Evolutionary conservation across 75 land plant species (phyloP).

Genomic region (Ceratopteris richardii): DNA sequence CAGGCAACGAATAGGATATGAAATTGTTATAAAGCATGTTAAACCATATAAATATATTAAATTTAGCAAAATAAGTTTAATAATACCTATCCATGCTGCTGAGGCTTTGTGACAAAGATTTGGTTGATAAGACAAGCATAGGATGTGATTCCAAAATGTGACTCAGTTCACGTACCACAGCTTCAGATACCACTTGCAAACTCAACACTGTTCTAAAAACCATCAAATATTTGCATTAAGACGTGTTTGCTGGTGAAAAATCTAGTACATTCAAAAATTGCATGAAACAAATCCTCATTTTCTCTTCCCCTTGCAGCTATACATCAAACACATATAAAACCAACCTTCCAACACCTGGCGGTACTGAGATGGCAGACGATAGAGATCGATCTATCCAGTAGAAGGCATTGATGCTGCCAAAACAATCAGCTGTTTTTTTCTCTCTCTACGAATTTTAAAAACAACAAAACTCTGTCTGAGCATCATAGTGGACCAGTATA

Average conservation of each 20-base stretch:
- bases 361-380: constrained; percentile 11
- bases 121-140: constrained; percentile 46
- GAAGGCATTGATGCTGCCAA: constrained; percentile 64
- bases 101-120: constrained; percentile 29
- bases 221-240: no score
- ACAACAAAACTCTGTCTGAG: no score
- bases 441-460: no score
- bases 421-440: background rate
- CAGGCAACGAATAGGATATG: background rate
- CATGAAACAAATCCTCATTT: no score
- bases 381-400: constrained; percentile 63
- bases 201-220: constrained; percentile 43
- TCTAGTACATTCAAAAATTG: no score
- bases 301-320: no score
- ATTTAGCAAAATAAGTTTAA: background rate
- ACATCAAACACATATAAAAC: no score
- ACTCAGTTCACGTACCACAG: constrained; percentile 44
- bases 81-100: constrained; percentile 12
- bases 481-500: no score
- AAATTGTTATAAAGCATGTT: background rate
- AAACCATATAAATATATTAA: background rate
- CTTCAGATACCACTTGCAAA: constrained; percentile 38
- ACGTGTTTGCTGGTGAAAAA: no score
- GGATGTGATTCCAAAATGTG: constrained; percentile 40
- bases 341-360: constrained; percentile 7